Conservation (phyloP, 306 rosid species). For the Erythrophleum fordii region DNA sequence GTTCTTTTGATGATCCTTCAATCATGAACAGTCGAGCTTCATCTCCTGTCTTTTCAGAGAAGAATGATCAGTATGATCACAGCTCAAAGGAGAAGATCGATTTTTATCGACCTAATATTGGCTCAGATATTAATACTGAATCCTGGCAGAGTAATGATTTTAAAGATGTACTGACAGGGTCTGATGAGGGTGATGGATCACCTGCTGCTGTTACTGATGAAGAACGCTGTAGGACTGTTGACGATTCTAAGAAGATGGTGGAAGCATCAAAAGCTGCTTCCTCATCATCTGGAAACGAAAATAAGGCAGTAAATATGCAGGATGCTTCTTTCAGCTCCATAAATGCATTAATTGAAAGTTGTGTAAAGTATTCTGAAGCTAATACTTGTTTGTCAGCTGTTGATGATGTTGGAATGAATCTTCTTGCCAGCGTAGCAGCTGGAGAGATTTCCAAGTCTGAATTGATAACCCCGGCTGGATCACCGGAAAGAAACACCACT, state of each 20-base stretch:
- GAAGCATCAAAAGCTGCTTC: constrained; percentile 58
- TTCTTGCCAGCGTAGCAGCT: constrained; percentile 94
- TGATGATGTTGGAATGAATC: constrained; percentile 88
- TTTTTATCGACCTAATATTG: constrained; percentile 47
- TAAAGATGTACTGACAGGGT: constrained; percentile 57
- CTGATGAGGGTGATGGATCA: constrained; percentile 64
- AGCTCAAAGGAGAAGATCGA: constrained; percentile 54
- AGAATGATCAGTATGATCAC: constrained; percentile 62
- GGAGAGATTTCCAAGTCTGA: constrained; percentile 74
- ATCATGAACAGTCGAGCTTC: constrained; percentile 59
- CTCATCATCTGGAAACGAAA: constrained; percentile 53
- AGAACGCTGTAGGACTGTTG: constrained; percentile 52
- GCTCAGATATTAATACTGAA: constrained; percentile 53
- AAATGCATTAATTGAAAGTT: constrained; percentile 72
- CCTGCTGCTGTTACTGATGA: constrained; percentile 50
- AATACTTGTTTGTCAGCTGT: background rate
- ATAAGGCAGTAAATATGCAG: constrained; percentile 54
- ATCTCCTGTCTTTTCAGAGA: constrained; percentile 59
- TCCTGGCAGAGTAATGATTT: constrained; percentile 59
- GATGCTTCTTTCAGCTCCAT: constrained; percentile 81
- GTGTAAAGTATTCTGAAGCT: constrained; percentile 78
- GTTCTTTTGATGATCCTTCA: constrained; percentile 62
- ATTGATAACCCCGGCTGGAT: constrained; percentile 55
- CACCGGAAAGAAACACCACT: constrained; percentile 59
- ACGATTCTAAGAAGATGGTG: constrained; percentile 46